Percentiles rank a stretch among this genome's conserved stretches.
These are phyloP conservation scores for Cercospora canescens DNA, from an alignment of 2,329 filamentous ascomycete genomes.

Conservation along the genomic window DNA sequence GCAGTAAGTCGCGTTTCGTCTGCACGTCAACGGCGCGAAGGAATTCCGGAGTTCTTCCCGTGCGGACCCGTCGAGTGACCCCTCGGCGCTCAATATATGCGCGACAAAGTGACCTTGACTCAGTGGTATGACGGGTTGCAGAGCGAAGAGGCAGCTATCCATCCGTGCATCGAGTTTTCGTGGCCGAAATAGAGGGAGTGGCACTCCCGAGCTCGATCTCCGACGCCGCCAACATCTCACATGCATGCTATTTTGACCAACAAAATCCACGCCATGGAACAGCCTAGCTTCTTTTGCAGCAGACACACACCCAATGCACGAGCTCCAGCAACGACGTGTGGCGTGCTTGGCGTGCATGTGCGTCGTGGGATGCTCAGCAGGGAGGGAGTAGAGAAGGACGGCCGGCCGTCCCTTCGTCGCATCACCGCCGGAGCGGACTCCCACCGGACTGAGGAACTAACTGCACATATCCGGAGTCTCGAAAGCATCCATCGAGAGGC, in stretches of 20 bases:
- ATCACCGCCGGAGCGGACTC: not conserved
- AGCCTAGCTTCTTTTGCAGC: not conserved
- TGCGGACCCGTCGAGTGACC: not conserved
- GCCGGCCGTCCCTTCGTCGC: not conserved
- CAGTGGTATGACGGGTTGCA: not conserved
- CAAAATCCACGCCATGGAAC: slow-evolving; percentile 5
- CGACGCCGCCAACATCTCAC: slow-evolving; percentile 1
- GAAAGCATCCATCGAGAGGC: not conserved
- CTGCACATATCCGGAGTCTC: not conserved
- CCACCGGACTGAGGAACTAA: not conserved
- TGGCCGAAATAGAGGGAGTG: not conserved
- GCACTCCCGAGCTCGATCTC: not conserved
- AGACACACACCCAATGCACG: not conserved
- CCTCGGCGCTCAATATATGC: not conserved
- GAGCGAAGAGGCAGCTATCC: not conserved
- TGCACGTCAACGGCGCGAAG: not conserved
- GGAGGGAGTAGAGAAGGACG: not conserved
- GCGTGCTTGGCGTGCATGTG: not conserved
- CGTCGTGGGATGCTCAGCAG: not conserved
- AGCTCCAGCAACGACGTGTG: slow-evolving; percentile 3
- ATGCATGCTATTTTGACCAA: slow-evolving; percentile 5
- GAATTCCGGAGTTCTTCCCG: not conserved
- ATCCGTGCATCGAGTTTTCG: not conserved
- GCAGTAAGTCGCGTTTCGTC: not conserved
- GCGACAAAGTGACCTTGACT: not conserved